Conservation (phyloP, 2,329 filamentous ascomycete species). For the Ceratocystiopsis minuta region DNA sequence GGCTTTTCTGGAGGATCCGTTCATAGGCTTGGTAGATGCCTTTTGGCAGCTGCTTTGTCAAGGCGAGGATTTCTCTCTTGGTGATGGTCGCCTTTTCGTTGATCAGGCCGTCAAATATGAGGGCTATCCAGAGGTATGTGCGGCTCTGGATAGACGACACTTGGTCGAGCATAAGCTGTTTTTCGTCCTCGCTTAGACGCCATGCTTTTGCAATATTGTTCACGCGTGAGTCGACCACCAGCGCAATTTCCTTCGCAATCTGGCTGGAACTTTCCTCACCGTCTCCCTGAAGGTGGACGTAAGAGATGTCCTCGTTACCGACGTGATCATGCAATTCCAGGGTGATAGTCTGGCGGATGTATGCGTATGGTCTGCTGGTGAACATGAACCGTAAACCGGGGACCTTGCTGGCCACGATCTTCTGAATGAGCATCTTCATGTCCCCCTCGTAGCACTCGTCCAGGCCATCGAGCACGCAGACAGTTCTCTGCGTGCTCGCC, state of each 20-base stretch:
- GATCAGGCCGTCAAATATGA: neutral
- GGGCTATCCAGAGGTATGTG: neutral
- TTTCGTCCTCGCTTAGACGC: neutral
- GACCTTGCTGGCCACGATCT: neutral
- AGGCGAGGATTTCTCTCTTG: no score
- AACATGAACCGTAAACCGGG: constrained; percentile 10
- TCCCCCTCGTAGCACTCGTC: neutral
- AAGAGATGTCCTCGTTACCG: constrained; percentile 1
- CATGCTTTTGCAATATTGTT: neutral
- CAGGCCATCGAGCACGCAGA: neutral
- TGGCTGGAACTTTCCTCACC: constrained; percentile 12
- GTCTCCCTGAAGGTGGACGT: constrained; percentile 15
- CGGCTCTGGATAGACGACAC: neutral
- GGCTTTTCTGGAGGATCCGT: neutral
- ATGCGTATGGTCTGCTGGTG: constrained; percentile 18
- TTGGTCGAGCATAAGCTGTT: neutral
- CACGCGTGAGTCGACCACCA: constrained; percentile 5
- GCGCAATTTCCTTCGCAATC: constrained; percentile 14
- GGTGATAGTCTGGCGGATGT: constrained; percentile 12
- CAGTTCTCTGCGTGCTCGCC: neutral
- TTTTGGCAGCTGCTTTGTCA: neutral
- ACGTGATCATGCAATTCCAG: constrained; percentile 7
- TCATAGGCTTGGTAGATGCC: neutral
- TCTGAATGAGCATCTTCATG: neutral
- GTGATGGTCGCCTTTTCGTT: neutral